phyloP scores from a whole-genome alignment of 108 stramenopile genomes.

The Nitzschia sp. region DNA sequence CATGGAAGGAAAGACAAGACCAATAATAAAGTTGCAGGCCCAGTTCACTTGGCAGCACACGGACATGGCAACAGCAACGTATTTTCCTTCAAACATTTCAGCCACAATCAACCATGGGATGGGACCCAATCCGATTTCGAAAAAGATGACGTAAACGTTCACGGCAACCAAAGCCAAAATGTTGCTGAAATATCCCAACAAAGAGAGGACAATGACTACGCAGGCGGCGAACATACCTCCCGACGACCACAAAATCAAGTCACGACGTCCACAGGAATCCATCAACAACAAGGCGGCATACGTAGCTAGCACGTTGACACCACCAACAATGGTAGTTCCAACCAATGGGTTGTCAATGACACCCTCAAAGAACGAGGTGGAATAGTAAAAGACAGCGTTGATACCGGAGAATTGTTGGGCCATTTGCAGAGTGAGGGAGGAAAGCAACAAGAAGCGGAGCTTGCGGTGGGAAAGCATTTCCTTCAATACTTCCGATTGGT shows the following conservation, averaged over 20 bases:
- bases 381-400: conserved; percentile 99
- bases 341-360: conserved; percentile 89
- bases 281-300: conserved; percentile 90
- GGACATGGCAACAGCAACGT: conserved; percentile 86
- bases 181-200: conserved; percentile 66
- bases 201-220: conserved; percentile 62
- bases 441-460: conserved; percentile 70
- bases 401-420: conserved; percentile 97
- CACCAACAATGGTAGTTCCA: conserved; percentile 88
- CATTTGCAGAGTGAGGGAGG: conserved; percentile 76
- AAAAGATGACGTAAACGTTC: conserved; percentile 84
- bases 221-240: conserved; percentile 81
- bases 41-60: conserved; percentile 87
- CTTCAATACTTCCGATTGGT: conserved; percentile 34
- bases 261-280: conserved; percentile 83
- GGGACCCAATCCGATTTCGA: conserved; percentile 96
- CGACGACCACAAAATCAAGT: conserved; percentile 85
- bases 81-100: conserved; percentile 90
- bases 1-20: conserved; percentile 85
- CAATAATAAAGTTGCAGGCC: conserved; percentile 90
- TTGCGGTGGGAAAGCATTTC: conserved; percentile 79
- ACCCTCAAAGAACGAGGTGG: conserved; percentile 93
- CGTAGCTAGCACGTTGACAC: conserved; percentile 92
- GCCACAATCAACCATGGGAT: conserved; percentile 96
- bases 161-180: conserved; percentile 73